Percentiles rank a stretch among this genome's conserved stretches.
These are phyloP conservation scores for Monilinia fructigena DNA, from an alignment of 2,329 filamentous ascomycete genomes.

Conservation along the genomic window DNA sequence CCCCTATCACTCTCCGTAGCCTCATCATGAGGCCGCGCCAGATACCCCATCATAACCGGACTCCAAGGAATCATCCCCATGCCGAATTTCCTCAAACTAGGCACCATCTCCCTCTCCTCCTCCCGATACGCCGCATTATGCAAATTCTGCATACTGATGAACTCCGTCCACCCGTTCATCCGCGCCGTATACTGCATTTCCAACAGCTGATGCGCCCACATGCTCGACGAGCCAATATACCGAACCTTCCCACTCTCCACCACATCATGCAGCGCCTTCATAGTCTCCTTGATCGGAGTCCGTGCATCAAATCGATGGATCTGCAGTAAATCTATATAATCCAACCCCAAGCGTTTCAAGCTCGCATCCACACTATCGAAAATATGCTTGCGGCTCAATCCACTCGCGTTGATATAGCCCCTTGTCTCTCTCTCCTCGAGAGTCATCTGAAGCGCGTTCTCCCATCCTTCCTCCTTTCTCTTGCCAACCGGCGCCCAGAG, in stretches of 20 bases:
- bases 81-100: slow-evolving; percentile 32
- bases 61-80: slow-evolving; percentile 44
- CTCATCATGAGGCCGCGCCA: slow-evolving; percentile 28
- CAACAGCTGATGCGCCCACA: slow-evolving; percentile 29
- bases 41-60: slow-evolving; percentile 40
- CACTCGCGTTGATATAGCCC: slow-evolving; percentile 48
- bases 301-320: slow-evolving; percentile 56
- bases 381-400: slow-evolving; percentile 61
- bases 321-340: slow-evolving; percentile 52
- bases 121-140: slow-evolving; percentile 61
- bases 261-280: slow-evolving; percentile 59
- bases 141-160: slow-evolving; percentile 59
- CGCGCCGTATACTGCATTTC: slow-evolving; percentile 44
- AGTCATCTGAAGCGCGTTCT: slow-evolving; percentile 19
- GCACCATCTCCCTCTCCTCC: slow-evolving; percentile 47
- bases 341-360: slow-evolving; percentile 51
- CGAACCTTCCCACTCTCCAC: slow-evolving; percentile 56
- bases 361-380: slow-evolving; percentile 62
- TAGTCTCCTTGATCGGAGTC: slow-evolving; percentile 56
- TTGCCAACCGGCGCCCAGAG: slow-evolving; percentile 43
- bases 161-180: slow-evolving; percentile 57
- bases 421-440: slow-evolving; percentile 42
- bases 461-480: slow-evolving; percentile 21
- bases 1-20: slow-evolving; percentile 27
- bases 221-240: slow-evolving; percentile 48